phyloP scores from a whole-genome alignment of 345 rosid species.

The Populus pruinosa region DNA sequence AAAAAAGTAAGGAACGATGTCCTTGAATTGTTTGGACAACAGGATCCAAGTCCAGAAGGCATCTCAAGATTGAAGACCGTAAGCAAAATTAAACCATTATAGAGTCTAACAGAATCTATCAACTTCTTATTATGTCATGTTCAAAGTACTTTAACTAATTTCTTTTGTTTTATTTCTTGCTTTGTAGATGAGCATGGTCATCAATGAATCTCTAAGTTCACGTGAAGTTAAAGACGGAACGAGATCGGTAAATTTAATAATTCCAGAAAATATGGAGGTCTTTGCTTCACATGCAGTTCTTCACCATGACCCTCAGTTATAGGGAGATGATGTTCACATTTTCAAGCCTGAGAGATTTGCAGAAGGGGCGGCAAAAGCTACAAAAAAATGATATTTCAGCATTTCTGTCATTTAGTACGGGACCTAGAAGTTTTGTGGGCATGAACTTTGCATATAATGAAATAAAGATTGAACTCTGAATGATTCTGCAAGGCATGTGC shows the following conservation, averaged over 20 bases:
- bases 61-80: constrained; percentile 34
- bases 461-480: constrained; percentile 38
- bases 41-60: constrained; percentile 29
- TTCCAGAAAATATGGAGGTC: constrained; percentile 25
- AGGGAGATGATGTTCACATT: constrained; percentile 41
- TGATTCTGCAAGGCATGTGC: constrained; percentile 35
- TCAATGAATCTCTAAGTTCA: constrained; percentile 30
- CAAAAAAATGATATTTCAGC: constrained; percentile 27
- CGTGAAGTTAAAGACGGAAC: constrained; percentile 23
- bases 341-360: constrained; percentile 49
- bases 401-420: constrained; percentile 39
- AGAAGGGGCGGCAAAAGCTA: constrained; percentile 43
- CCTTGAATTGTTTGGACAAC: constrained; percentile 26
- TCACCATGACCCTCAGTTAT: constrained; percentile 33
- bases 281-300: constrained; percentile 14
- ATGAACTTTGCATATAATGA: constrained; percentile 33
- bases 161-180: neutral
- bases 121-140: neutral
- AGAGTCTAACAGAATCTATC: neutral
- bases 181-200: constrained; percentile 33
- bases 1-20: constrained; percentile 39
- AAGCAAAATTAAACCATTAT: neutral
- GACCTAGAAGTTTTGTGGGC: constrained; percentile 43
- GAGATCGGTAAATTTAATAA: constrained; percentile 25
- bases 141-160: no score